Conservation (phyloP, 2,329 filamentous ascomycete species). For the Pseudocercospora crystallina region DNA sequence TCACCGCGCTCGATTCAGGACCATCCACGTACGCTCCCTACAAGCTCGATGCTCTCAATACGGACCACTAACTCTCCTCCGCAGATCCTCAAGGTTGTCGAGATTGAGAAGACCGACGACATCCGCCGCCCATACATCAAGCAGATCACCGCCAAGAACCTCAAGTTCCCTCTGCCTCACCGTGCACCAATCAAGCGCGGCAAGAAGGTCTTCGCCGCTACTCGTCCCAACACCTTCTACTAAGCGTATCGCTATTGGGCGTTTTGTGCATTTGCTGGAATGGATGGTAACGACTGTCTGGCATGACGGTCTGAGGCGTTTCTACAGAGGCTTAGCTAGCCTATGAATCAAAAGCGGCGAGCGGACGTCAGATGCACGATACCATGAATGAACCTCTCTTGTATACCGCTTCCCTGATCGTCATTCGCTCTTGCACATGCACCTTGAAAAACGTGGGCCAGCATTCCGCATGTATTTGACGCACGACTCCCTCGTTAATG, state of each 20-base stretch:
- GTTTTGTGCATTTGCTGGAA: conserved; percentile 24
- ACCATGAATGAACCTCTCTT: conserved; percentile 5
- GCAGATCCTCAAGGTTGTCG: conserved; percentile 96
- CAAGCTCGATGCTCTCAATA: background rate
- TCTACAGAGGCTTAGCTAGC: conserved; percentile 22
- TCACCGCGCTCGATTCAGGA: conserved; percentile 96
- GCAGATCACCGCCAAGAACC: conserved; percentile 91
- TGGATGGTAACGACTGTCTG: conserved; percentile 17
- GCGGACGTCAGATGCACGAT: conserved; percentile 9
- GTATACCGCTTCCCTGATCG: background rate
- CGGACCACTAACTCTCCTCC: background rate
- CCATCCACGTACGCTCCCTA: conserved; percentile 78
- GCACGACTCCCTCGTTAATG: too few relatives aligned
- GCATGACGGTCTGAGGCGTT: conserved; percentile 22
- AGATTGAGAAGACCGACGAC: conserved; percentile 91
- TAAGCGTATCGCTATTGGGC: conserved; percentile 56
- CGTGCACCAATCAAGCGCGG: conserved; percentile 78
- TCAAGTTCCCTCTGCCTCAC: conserved; percentile 98
- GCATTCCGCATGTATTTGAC: too few relatives aligned
- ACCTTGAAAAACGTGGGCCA: too few relatives aligned
- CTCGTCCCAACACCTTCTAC: conserved; percentile 96
- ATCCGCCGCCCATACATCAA: conserved; percentile 99
- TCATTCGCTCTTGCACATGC: too few relatives aligned
- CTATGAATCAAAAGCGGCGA: conserved; percentile 16
- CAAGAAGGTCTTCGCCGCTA: conserved; percentile 91